Percentiles rank a stretch among this genome's conserved stretches.
phyloP scores from a whole-genome alignment of 176 grass and related monocot genomes.

The Phyllostachys edulis region DNA sequence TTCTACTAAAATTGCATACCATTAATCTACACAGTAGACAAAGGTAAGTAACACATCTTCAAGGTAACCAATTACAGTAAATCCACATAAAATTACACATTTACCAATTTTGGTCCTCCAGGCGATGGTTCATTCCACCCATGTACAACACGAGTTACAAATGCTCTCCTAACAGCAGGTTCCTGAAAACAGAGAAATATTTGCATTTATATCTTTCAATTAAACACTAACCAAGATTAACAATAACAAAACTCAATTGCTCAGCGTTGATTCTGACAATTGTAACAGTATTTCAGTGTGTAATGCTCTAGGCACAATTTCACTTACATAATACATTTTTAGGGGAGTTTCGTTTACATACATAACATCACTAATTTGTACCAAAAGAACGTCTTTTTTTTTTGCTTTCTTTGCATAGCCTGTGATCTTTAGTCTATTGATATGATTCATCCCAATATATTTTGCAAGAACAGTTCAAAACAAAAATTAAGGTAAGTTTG shows the following conservation, averaged over 20 bases:
- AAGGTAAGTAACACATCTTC: slow-evolving; percentile 18
- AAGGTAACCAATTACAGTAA: slow-evolving; percentile 1
- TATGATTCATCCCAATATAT: neutral
- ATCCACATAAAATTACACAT: slow-evolving; percentile 10
- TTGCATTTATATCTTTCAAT: neutral
- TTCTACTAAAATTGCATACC: slow-evolving; percentile 19
- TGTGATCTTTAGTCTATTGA: neutral
- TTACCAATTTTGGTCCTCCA: slow-evolving; percentile 21
- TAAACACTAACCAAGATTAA: neutral
- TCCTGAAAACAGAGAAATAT: slow-evolving; percentile 24
- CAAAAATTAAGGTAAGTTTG: slow-evolving; percentile 13
- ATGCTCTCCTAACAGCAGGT: neutral
- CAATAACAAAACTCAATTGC: neutral
- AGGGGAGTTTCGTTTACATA: neutral
- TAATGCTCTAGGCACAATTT: neutral
- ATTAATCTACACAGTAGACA: slow-evolving; percentile 15
- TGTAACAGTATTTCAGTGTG: neutral
- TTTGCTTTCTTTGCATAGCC: neutral
- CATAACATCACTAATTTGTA: neutral
- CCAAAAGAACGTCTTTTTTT: neutral
- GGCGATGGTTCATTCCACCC: neutral
- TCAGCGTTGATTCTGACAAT: neutral
- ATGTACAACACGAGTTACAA: slow-evolving; percentile 34
- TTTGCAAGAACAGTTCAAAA: slow-evolving; percentile 1
- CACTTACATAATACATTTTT: neutral